phyloP scores from a whole-genome alignment of 176 grass and related monocot genomes.

The Hsuehochloa calcarea region DNA sequence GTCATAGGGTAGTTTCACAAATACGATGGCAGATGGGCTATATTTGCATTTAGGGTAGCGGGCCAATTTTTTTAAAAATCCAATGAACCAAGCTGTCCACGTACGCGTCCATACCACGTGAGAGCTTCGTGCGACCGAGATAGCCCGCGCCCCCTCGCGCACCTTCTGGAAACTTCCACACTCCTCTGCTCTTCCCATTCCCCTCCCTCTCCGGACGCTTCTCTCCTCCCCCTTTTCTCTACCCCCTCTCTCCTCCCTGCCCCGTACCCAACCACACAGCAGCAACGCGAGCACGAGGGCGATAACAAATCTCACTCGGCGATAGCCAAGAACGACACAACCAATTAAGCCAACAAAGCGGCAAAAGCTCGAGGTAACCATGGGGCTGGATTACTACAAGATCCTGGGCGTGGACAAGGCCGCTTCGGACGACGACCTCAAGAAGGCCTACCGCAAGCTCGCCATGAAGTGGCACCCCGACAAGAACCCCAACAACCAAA shows the following conservation, averaged over 20 bases:
- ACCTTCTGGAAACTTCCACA: slow-evolving; percentile 82
- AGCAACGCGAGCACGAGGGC: background rate
- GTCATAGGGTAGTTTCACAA: no score
- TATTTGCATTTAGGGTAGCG: no score
- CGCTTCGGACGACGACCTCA: slow-evolving; percentile 85
- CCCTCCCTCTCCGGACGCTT: slow-evolving; percentile 60
- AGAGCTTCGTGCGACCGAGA: background rate
- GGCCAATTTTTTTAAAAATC: no score
- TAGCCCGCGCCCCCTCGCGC: slow-evolving; percentile 6
- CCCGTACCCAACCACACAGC: background rate
- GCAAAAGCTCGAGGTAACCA: slow-evolving; percentile 3
- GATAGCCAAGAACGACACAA: background rate
- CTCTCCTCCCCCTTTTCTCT: slow-evolving; percentile 38
- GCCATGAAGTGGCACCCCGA: slow-evolving; percentile 99
- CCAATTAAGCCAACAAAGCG: background rate
- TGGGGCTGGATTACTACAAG: slow-evolving; percentile 96
- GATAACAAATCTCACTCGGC: background rate
- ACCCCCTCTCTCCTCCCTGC: background rate
- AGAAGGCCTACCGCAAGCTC: slow-evolving; percentile 96
- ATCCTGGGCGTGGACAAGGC: slow-evolving; percentile 76
- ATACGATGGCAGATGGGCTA: no score
- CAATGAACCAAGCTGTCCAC: no score
- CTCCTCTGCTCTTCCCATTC: background rate
- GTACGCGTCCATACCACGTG: no score
- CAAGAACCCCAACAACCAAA: slow-evolving; percentile 96